These are phyloP conservation scores for Plasmodium cynomolgi DNA, from an alignment of 169 alveolate genomes.

Conservation along the genomic window DNA sequence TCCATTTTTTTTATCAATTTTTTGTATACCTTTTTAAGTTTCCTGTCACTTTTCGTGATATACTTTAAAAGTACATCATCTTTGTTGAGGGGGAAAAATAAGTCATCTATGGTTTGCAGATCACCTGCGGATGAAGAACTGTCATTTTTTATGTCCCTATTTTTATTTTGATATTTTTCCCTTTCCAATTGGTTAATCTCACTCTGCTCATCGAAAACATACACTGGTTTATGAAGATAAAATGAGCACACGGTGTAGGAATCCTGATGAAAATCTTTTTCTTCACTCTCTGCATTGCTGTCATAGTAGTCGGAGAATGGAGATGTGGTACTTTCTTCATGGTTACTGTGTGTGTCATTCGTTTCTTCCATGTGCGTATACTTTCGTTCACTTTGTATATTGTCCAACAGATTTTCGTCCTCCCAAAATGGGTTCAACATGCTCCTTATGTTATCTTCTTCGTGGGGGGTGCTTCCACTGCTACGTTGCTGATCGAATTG, in stretches of 20 bases:
- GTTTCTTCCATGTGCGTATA: not conserved
- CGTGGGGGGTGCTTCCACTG: not conserved
- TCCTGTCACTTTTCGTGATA: not conserved
- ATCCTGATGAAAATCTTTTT: not conserved
- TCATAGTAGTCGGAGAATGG: slow-evolving; percentile 5
- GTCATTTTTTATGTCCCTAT: not conserved
- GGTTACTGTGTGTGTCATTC: not conserved
- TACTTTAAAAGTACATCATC: not conserved
- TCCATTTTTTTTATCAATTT: slow-evolving; percentile 58
- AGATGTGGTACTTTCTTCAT: not conserved
- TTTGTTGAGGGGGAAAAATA: not conserved
- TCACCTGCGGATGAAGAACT: not conserved
- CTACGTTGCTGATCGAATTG: not conserved
- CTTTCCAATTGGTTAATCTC: not conserved
- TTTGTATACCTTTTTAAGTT: slow-evolving; percentile 8
- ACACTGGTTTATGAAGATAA: slow-evolving; percentile 49
- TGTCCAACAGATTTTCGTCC: not conserved
- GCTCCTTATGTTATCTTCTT: not conserved
- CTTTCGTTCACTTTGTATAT: not conserved
- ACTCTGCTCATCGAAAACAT: slow-evolving; percentile 26
- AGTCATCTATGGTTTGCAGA: not conserved
- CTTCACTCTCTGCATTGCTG: slow-evolving; percentile 9
- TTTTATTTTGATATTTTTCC: not conserved
- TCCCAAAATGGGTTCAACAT: not conserved
- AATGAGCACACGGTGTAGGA: slow-evolving; percentile 29